Base-by-base conservation (phyloP, 2,329 filamentous ascomycete species). In the Botrytis fragariae region DNA sequence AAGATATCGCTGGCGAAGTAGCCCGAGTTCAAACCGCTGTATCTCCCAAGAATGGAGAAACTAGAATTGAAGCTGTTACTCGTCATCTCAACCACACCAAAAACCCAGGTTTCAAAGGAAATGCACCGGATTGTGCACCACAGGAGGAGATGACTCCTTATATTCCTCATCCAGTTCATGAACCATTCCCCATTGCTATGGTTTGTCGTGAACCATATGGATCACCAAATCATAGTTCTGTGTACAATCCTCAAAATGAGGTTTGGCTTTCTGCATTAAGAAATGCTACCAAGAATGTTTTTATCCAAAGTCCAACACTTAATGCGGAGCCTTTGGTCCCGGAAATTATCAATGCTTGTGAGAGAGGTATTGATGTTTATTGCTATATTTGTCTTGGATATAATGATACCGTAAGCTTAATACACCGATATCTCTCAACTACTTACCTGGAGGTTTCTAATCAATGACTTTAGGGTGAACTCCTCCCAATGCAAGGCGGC, bases 351-450 rank as follows among this genome's bases (percentile, higher is more conserved):
- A 86, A 86, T 4, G 92, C 93, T 0, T 86, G 90, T n/a, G 85
- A 89, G 74, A 85, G 92, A 1, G 92, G 92, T 0, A 82, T 94
- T 0, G 84, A 90, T 69, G 89, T 94, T 0, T 89, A 87, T 0
- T 91, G 89, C 79, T 94, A 93, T 75, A 85, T 94, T 1, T 93
- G 91, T 76, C 86, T 95, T 0, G 92, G 93, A 1, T 95, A 95
- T 82, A 95, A 95, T 75, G 93, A 95, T 76, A 84, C 88, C 0
- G 85, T 86, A 79, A 77, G 84, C 81, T 81, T 51, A 39, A n/a
- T 22, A n/a, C 42, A 32, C 39, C 10, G 25, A 14, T 2, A 29
- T 20, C 10, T 14, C 1, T 25, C 18, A 35, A n/a, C 12, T 1
- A 3, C 8, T 32, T 25, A 4, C 4, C 14, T 1, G n/a, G 16